phyloP scores from a whole-genome alignment of 352 stramenopile species.

The Phytophthora fragariaefolia region DNA sequence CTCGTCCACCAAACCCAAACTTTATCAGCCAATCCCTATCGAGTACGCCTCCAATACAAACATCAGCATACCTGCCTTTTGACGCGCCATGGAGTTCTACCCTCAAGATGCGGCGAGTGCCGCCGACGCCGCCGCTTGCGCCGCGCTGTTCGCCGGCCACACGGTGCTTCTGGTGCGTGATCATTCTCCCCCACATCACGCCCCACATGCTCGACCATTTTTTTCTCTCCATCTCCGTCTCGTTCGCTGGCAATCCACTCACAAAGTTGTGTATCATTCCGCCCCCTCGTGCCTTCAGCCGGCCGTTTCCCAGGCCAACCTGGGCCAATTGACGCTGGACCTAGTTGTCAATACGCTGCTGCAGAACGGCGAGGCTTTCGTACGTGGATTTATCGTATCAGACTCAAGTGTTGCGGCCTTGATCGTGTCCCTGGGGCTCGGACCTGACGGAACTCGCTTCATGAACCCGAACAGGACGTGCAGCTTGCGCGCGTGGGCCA shows the following conservation, averaged over 20 bases:
- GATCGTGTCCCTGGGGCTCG: neutral
- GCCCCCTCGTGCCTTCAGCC: slow-evolving; percentile 40
- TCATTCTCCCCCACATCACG: neutral
- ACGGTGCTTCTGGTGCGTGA: slow-evolving; percentile 62
- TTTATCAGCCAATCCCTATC: neutral
- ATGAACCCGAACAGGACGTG: slow-evolving; percentile 36
- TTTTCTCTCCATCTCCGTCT: neutral
- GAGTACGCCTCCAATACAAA: slow-evolving; percentile 5
- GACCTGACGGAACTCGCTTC: slow-evolving; percentile 14
- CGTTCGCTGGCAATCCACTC: slow-evolving; percentile 6
- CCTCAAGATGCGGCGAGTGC: slow-evolving; percentile 28
- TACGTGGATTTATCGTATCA: slow-evolving; percentile 28
- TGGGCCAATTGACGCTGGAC: slow-evolving; percentile 82
- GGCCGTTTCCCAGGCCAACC: slow-evolving; percentile 80
- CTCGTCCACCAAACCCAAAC: neutral
- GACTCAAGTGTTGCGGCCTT: neutral
- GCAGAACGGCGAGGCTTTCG: slow-evolving; percentile 48
- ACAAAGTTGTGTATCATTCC: slow-evolving; percentile 27
- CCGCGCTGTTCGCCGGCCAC: slow-evolving; percentile 55
- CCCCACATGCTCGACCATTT: neutral
- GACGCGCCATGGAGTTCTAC: slow-evolving; percentile 60
- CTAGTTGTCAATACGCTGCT: slow-evolving; percentile 81
- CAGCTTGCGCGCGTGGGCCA: slow-evolving; percentile 57
- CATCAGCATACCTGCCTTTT: slow-evolving; percentile 3
- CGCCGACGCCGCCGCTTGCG: slow-evolving; percentile 32